Conservation (phyloP, 495 filamentous ascomycete genomes). For the Aspergillus bertholletiae region DNA sequence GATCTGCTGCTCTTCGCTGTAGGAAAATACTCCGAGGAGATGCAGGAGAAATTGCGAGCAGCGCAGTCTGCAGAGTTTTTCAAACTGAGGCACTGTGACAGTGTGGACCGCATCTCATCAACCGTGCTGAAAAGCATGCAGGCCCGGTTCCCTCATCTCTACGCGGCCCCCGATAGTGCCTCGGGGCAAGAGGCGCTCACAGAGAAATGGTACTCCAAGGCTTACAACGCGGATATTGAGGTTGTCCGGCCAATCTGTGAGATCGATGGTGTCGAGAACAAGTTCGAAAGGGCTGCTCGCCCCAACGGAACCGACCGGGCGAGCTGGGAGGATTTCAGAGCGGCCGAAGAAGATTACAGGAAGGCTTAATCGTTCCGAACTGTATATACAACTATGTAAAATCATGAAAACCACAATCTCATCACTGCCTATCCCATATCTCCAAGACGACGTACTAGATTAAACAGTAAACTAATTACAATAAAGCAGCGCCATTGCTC, state of each 20-base stretch:
- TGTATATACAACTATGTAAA: background rate
- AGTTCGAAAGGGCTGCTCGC: conserved; percentile 37
- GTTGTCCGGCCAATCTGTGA: conserved; percentile 35
- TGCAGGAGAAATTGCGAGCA: conserved; percentile 53
- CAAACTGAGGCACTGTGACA: conserved; percentile 62
- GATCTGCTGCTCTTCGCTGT: conserved; percentile 64
- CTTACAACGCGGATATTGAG: conserved; percentile 38
- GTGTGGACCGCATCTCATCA: conserved; percentile 68
- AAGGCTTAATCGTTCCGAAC: background rate
- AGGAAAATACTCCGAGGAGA: conserved; percentile 53
- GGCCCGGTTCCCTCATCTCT: conserved; percentile 39
- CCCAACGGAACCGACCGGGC: conserved; percentile 38
- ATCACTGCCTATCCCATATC: background rate
- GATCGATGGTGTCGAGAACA: conserved; percentile 39
- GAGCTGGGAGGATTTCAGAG: conserved; percentile 34
- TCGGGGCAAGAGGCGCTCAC: conserved; percentile 24
- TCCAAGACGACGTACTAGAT: too few relatives aligned
- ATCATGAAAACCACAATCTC: background rate
- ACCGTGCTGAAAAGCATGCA: conserved; percentile 62
- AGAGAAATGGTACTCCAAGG: conserved; percentile 39
- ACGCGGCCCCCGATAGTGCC: conserved; percentile 16
- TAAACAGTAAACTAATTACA: background rate
- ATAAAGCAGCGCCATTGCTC: too few relatives aligned
- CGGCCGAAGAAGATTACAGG: conserved; percentile 23
- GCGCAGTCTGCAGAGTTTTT: conserved; percentile 59